A percentile compares a stretch with the other conserved stretches of the same genome.
phyloP scores from a whole-genome alignment of 2,329 filamentous ascomycete species.

The Cladosporium sp. region DNA sequence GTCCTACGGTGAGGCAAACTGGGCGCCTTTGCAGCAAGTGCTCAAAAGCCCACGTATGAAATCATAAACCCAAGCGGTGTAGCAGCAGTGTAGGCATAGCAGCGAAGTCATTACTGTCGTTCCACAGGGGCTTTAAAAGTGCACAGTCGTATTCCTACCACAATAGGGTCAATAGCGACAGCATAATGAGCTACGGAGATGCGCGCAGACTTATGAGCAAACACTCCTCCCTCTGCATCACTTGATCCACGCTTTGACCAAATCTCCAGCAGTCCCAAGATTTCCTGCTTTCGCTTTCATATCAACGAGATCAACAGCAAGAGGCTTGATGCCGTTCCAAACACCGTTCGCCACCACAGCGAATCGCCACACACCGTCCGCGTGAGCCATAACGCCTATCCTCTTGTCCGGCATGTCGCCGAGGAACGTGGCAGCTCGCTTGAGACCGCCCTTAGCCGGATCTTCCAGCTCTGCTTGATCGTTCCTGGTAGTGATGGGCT shows the following conservation, averaged over 20 bases:
- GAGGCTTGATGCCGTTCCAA: conserved; percentile 16
- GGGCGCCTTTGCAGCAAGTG: background rate
- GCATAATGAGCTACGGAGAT: background rate
- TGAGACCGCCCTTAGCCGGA: background rate
- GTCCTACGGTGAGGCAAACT: background rate
- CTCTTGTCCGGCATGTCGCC: conserved; percentile 8
- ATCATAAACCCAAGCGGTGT: background rate
- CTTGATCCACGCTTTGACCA: background rate
- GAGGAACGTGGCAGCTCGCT: background rate
- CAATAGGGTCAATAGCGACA: background rate
- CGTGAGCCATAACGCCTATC: conserved; percentile 13
- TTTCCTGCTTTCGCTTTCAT: background rate
- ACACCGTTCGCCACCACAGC: conserved; percentile 16
- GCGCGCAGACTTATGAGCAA: background rate
- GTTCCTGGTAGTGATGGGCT: background rate
- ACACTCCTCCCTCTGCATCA: background rate
- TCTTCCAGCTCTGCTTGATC: background rate
- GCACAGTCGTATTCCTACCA: background rate
- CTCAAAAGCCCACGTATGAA: background rate
- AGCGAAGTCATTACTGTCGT: background rate
- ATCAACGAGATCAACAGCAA: background rate
- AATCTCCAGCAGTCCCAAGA: background rate
- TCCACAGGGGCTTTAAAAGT: background rate
- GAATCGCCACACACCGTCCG: conserved; percentile 16
- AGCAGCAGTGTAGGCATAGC: background rate